Conservation (phyloP, 2,329 filamentous ascomycete genomes). For the Microcyclospora tardicrescens region DNA sequence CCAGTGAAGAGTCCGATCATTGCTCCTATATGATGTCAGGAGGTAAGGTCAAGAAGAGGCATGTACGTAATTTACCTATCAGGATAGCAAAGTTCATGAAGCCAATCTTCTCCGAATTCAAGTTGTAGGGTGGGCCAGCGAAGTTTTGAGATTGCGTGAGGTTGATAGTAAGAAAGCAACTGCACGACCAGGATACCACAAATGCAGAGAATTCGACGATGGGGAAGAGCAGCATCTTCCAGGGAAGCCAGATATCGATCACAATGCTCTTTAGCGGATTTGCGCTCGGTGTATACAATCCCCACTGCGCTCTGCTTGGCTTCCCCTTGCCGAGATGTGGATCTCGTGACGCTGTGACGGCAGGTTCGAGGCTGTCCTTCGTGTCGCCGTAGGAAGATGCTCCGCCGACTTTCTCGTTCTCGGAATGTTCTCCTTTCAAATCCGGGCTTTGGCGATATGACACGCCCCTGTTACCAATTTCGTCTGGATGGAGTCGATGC, state of each 20-base stretch:
- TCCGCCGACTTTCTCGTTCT: conserved; percentile 10
- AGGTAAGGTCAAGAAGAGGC: too few relatives aligned
- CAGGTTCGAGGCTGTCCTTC: conserved; percentile 14
- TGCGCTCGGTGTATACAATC: conserved; percentile 37
- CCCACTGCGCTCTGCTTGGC: conserved; percentile 45
- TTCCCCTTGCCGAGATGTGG: conserved; percentile 43
- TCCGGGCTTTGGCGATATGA: too few relatives aligned
- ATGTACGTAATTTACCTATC: conserved; percentile 9
- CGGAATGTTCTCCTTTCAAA: conserved; percentile 1
- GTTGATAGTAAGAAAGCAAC: conserved; percentile 46
- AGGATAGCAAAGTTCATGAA: conserved; percentile 47
- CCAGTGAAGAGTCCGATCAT: conserved; percentile 43
- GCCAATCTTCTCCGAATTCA: conserved; percentile 36
- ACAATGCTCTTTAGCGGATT: conserved; percentile 35
- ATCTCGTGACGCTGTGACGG: conserved; percentile 34
- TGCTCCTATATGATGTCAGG: conserved; percentile 24
- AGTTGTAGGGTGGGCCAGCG: conserved; percentile 43
- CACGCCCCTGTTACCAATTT: conserved; percentile 4
- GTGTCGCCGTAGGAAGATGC: conserved; percentile 10
- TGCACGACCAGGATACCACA: conserved; percentile 47
- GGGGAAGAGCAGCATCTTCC: conserved; percentile 49
- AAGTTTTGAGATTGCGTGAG: conserved; percentile 45
- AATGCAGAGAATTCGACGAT: conserved; percentile 52
- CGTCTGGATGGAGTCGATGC: conserved; percentile 32
- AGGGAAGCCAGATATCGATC: conserved; percentile 46